These are phyloP conservation scores for Botryotinia calthae DNA, from an alignment of 2,329 filamentous ascomycete genomes.

Conservation along the genomic window DNA sequence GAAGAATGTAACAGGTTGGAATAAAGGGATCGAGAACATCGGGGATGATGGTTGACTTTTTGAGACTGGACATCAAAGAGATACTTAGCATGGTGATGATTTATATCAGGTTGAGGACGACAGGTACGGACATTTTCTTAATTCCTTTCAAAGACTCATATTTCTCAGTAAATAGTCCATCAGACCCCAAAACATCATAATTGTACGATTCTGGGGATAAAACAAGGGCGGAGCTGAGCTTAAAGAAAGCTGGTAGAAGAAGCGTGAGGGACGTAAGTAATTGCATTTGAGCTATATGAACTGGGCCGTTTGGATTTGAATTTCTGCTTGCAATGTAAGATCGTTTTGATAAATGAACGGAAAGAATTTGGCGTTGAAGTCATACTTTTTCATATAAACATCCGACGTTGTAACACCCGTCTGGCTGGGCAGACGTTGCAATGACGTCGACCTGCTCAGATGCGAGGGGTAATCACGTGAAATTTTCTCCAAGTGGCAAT, in stretches of 20 bases:
- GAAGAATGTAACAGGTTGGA: conserved; percentile 4
- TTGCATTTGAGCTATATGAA: background rate
- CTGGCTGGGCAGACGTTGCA: conserved; percentile 5
- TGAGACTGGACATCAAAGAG: background rate
- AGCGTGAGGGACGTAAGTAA: background rate
- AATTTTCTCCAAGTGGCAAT: background rate
- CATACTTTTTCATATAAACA: background rate
- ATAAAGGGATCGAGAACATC: conserved; percentile 12
- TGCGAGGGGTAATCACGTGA: conserved; percentile 16
- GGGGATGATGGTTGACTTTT: background rate
- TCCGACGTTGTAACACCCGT: background rate
- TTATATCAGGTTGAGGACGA: background rate
- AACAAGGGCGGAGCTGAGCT: background rate
- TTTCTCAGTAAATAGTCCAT: background rate
- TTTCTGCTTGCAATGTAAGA: background rate
- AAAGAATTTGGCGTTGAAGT: background rate
- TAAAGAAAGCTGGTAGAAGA: background rate
- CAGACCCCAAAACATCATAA: background rate
- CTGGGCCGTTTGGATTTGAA: background rate
- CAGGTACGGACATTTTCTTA: background rate
- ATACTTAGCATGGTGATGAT: background rate
- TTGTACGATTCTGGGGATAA: background rate
- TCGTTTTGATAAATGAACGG: background rate
- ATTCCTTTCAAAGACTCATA: background rate
- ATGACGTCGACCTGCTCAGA: conserved; percentile 8